Base-by-base conservation (phyloP, 2,329 filamentous ascomycete species). In the Xylariaceae sp. region DNA sequence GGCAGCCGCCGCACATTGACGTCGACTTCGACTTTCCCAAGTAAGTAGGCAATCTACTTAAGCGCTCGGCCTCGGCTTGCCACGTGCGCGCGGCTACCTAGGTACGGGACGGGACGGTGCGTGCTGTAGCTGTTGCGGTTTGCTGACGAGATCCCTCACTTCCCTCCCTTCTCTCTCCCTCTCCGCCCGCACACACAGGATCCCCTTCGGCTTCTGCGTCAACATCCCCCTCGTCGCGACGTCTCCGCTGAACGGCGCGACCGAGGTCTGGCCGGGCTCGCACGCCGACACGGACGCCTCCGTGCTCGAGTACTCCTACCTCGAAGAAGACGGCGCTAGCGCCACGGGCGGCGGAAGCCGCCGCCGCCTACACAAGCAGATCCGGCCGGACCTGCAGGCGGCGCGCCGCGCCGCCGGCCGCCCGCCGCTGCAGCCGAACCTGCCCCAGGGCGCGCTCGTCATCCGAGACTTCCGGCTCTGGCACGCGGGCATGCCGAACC, bases 401-500 rank as follows among this genome's bases (percentile, higher is more conserved):
- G 36, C 45, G 18, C 47, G 60, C 7, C 48, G 56, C 5, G 47
- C 47, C 34, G 38, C 57, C 4, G n/a, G n/a, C n/a, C 43, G 45
- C 11, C 57, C 57, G 4, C 59, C 59, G 0, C 38, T 64, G 5
- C 63, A 65, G 48, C 59, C 59, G 1, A 44, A 35, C 4, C 52
- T 69, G 7, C 58, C 56, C 15, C 64, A 64, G 35, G 67, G 65
- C 0, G 60, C 58, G 17, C 50, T 71, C 16, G 45, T 68, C 24
- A 55, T 70, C 27, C 56, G 66, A 5, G 66, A 70, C 40, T 48
- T 70, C 31, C 51, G 65, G 4, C 52, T 71, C 19, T 70, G 65
- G 65, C 67, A 70, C 52, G 65, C 64, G 6, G 65, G 67, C 1
- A 66, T 63, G 55, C 63, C 66, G n/a, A 71, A 70, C 47, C n/a